These are phyloP conservation scores for Gyrodon lividus DNA, from an alignment of 768 basidiomycete species.

Conservation along the genomic window DNA sequence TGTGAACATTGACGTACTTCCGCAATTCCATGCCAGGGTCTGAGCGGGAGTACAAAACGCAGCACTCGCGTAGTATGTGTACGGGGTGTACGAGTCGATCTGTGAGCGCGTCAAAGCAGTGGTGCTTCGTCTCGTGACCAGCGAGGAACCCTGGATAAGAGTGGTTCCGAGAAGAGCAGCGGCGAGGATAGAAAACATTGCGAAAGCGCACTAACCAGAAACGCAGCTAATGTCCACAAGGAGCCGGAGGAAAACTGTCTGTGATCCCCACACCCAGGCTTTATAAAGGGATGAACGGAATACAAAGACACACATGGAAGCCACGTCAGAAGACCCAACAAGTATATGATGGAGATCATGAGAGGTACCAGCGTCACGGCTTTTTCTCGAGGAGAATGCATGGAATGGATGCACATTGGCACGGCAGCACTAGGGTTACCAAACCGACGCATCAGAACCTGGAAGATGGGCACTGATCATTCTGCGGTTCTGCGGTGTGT, in stretches of 20 bases:
- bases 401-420: too few relatives aligned
- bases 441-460: too few relatives aligned
- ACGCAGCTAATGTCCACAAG: constrained; percentile 43
- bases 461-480: too few relatives aligned
- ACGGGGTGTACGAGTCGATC: constrained; percentile 44
- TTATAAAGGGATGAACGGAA: too few relatives aligned
- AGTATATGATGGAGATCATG: too few relatives aligned
- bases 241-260: constrained; percentile 20
- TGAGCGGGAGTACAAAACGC: constrained; percentile 43
- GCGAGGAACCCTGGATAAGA: constrained; percentile 16
- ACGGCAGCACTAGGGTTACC: too few relatives aligned
- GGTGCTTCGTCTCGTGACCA: constrained; percentile 35
- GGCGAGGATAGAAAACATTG: constrained; percentile 7
- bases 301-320: too few relatives aligned
- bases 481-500: too few relatives aligned
- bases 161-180: constrained; percentile 8
- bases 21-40: constrained; percentile 51
- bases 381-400: too few relatives aligned
- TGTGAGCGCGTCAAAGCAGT: constrained; percentile 38
- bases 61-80: constrained; percentile 47
- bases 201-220: constrained; percentile 23
- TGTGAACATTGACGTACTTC: constrained; percentile 34
- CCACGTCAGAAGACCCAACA: too few relatives aligned
- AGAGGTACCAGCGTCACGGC: too few relatives aligned
- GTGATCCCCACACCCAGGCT: constrained; percentile 21